phyloP scores from a whole-genome alignment of 2,329 filamentous ascomycete species.

The Penicillium sp. region DNA sequence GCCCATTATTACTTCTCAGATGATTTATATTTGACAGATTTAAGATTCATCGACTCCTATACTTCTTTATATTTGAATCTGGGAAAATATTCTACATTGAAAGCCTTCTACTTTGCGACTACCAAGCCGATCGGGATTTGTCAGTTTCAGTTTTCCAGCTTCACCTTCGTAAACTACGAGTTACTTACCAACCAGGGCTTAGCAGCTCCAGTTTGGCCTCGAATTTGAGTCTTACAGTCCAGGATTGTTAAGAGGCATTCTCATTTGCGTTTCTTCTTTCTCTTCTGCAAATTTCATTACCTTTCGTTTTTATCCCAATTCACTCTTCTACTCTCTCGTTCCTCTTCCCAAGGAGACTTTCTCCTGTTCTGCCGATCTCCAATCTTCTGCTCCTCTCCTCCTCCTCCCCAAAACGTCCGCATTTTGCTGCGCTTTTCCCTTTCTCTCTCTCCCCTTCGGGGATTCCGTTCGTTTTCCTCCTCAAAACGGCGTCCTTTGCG shows the following conservation, averaged over 20 bases:
- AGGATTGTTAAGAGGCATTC: neutral
- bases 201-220: neutral
- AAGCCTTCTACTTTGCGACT: neutral
- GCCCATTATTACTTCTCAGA: neutral
- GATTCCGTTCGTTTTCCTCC: conserved; percentile 9
- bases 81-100: neutral
- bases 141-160: too few species aligned
- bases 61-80: neutral
- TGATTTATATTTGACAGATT: neutral
- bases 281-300: conserved; percentile 1
- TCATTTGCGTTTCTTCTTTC: neutral
- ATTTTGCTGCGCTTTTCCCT: conserved; percentile 1
- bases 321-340: neutral
- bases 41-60: neutral
- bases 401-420: conserved; percentile 4
- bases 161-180: too few species aligned
- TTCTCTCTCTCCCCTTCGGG: neutral
- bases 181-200: too few species aligned
- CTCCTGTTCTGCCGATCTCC: conserved; percentile 12
- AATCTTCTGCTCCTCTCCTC: conserved; percentile 11
- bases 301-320: conserved; percentile 2
- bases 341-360: conserved; percentile 9
- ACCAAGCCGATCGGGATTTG: neutral
- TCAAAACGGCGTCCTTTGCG: conserved; percentile 36
- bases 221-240: conserved; percentile 4